Base-by-base conservation (phyloP, 2,329 filamentous ascomycete genomes). In the Nemania serpens region DNA sequence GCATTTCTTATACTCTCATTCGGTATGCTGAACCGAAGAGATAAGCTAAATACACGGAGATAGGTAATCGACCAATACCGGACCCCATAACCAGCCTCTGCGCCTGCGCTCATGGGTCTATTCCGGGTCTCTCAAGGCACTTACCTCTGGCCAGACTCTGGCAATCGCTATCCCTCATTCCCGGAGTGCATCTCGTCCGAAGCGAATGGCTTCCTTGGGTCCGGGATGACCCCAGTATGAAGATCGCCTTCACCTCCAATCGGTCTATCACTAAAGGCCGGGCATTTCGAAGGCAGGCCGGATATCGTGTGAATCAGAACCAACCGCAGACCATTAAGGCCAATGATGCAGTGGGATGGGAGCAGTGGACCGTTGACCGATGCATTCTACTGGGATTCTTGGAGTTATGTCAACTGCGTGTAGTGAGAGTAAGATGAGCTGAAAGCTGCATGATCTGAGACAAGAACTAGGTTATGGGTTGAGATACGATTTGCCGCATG, bases 361-460 rank as follows among this genome's bases (percentile, higher is more conserved):
- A 46, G 17, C n/a, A n/a, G 20, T n/a, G n/a, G 48, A 41, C 34
- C 41, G 47, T 22, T 51, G 25, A 29, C 3, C 25, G 25, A 29
- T n/a, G n/a, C 25, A 29, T 29, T 29, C 25, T 29, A 29, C 7
- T 29, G 4, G 25, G 7, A 7, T 29, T 29, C 25, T 29, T 29
- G 25, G 25, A 29, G 3, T 29, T 7, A 29, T 29, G 7, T 29
- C 25, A 3, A 29, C 25, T 7, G 7, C 4, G 25, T 29, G 3
- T 7, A 29, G 25, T 59, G 64, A 60, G 55, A 41, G 17, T 48
- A 68, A 65, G 55, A 61, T 61, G 62, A 74, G 73, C 73, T 74
- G 71, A 74, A 72, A 70, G 60, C 36, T 70, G 71, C 70, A 70
- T 69, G 60, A 56, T 54, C 51, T 51, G 66, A 57, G 66, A 65